These are phyloP conservation scores for Lophiotrema nucula DNA, from an alignment of 495 filamentous ascomycete genomes.

Conservation along the genomic window DNA sequence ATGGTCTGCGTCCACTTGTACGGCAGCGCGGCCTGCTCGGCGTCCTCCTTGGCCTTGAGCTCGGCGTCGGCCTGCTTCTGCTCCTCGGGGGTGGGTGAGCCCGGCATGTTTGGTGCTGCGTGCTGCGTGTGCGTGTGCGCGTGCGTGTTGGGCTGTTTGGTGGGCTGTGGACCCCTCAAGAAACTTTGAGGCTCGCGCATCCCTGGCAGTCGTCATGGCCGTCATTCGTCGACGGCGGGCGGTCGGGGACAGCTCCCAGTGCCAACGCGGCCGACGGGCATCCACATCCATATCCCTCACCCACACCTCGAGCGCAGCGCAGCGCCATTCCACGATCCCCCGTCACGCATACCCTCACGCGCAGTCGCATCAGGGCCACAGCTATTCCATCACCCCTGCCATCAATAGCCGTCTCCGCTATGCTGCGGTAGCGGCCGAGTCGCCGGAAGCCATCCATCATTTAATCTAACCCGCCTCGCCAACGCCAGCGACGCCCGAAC, in stretches of 20 bases:
- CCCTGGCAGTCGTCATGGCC: no score
- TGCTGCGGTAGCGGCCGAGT: background rate
- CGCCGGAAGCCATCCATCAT: background rate
- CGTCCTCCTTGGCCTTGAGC: slow-evolving; percentile 66
- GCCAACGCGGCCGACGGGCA: no score
- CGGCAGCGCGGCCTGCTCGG: slow-evolving; percentile 86
- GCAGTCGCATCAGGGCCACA: no score
- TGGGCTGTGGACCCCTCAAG: background rate
- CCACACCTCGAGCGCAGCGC: no score
- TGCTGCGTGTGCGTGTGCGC: background rate
- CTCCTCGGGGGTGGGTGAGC: slow-evolving; percentile 49
- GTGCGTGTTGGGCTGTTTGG: background rate
- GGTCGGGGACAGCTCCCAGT: background rate
- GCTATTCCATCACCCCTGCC: no score
- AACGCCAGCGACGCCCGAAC: background rate
- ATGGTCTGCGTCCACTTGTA: slow-evolving; percentile 99
- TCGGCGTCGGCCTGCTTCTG: slow-evolving; percentile 61
- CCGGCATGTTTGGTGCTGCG: slow-evolving; percentile 26
- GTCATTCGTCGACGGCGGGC: background rate
- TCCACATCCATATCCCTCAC: no score
- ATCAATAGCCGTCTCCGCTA: no score
- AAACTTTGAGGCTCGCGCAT: no score
- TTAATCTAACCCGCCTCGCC: slow-evolving; percentile 2
- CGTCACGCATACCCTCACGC: no score
- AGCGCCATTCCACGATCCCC: no score